phyloP scores from a whole-genome alignment of 2,329 filamentous ascomycete species.

The Verticillium nonalfalfae region DNA sequence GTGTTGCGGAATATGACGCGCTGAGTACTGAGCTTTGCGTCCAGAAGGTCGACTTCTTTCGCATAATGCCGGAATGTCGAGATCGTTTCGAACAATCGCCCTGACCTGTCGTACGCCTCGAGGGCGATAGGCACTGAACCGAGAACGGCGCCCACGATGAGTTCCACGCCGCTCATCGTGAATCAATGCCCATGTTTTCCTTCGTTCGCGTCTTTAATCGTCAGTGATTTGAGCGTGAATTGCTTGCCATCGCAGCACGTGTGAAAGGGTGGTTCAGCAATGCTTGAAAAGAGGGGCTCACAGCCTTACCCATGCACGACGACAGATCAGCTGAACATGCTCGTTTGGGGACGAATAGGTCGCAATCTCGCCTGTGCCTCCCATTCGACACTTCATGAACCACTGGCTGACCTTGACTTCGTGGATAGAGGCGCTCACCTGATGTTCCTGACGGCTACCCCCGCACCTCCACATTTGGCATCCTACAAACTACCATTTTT shows the following conservation, averaged over 20 bases:
- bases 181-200: no score
- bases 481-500: no score
- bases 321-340: background rate
- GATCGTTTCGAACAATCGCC: slow-evolving; percentile 1
- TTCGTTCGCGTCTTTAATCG: no score
- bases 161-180: slow-evolving; percentile 7
- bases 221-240: no score
- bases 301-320: background rate
- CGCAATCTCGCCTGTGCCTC: background rate
- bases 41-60: slow-evolving; percentile 1
- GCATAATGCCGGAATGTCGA: slow-evolving; percentile 1
- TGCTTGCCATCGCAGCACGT: no score
- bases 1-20: slow-evolving; percentile 5
- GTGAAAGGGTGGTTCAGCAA: background rate
- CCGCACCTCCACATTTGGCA: background rate
- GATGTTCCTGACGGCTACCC: background rate
- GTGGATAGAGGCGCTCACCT: background rate
- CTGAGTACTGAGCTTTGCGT: slow-evolving; percentile 4
- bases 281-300: background rate
- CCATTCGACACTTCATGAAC: background rate
- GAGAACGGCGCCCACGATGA: slow-evolving; percentile 6
- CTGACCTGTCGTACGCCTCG: slow-evolving; percentile 4
- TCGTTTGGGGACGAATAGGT: no score
- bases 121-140: slow-evolving; percentile 4
- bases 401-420: no score